Conservation (phyloP, 2,329 filamentous ascomycete species). For the Exophiala lecanii-corni region DNA sequence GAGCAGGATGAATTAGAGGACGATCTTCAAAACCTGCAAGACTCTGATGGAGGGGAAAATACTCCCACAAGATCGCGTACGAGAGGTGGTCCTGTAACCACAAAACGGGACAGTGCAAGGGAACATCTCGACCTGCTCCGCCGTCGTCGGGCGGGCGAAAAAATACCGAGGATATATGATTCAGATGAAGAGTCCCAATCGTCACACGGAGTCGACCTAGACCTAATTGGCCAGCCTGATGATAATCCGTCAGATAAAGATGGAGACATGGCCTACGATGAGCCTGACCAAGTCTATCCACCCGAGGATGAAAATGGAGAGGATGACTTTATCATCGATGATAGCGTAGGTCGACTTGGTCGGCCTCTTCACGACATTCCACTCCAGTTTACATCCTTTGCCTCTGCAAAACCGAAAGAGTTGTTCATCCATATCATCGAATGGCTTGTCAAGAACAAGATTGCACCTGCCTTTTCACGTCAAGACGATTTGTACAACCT, state of each 20-base stretch:
- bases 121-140: conserved; percentile 41
- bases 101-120: conserved; percentile 36
- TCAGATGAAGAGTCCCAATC: conserved; percentile 27
- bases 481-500: conserved; percentile 61
- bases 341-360: conserved; percentile 49
- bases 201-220: conserved; percentile 23
- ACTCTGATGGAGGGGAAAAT: conserved; percentile 35
- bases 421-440: conserved; percentile 71
- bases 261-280: conserved; percentile 3
- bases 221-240: conserved; percentile 17
- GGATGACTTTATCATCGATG: conserved; percentile 64
- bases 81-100: conserved; percentile 37
- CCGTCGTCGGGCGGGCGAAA: conserved; percentile 40
- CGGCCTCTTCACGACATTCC: conserved; percentile 58
- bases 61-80: conserved; percentile 37
- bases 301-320: conserved; percentile 18
- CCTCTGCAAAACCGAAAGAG: conserved; percentile 63
- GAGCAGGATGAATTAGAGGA: conserved; percentile 41
- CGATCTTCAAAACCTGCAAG: conserved; percentile 42
- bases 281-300: conserved; percentile 18
- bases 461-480: conserved; percentile 65
- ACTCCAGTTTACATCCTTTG: conserved; percentile 62
- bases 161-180: conserved; percentile 30
- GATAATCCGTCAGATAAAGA: conserved; percentile 9
- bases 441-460: conserved; percentile 75